Evolutionary conservation across 2,329 filamentous ascomycete genomes (phyloP).

Genomic region (Chaetomium strumarium): DNA sequence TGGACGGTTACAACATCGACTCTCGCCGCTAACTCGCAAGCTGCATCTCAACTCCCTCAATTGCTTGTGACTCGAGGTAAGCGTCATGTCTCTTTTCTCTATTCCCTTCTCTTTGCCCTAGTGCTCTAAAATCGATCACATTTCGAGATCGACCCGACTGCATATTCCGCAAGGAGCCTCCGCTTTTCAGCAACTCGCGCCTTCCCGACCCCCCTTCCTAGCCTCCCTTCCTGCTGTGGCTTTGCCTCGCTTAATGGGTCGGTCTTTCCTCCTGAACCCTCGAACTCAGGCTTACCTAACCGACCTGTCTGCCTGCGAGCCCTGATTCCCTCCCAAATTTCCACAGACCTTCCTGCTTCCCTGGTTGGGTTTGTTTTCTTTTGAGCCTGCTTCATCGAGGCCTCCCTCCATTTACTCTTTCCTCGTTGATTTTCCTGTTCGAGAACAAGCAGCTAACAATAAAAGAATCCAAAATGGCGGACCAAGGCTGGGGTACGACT

Average conservation of each 20-base stretch:
- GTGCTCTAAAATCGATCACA: too few species aligned
- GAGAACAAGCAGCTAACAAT: not conserved
- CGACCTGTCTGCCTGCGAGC: too few species aligned
- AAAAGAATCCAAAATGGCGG: constrained; percentile 10
- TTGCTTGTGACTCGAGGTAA: not conserved
- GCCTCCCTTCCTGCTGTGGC: too few species aligned
- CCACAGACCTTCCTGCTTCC: too few species aligned
- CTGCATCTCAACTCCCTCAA: not conserved
- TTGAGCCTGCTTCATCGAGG: not conserved
- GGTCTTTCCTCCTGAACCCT: too few species aligned
- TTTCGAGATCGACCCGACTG: too few species aligned
- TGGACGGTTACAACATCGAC: not conserved
- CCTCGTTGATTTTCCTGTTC: not conserved
- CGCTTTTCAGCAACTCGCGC: too few species aligned
- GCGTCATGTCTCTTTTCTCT: not conserved
- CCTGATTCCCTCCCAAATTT: too few species aligned
- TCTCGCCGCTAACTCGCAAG: not conserved
- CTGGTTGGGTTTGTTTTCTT: not conserved
- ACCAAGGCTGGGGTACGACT: constrained; percentile 7
- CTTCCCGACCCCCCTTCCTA: too few species aligned
- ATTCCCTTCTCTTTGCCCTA: not conserved
- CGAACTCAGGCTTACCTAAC: too few species aligned
- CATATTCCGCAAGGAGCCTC: too few species aligned
- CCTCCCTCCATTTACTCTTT: not conserved
- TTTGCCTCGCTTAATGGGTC: too few species aligned